A percentile compares a stretch with the other conserved stretches of the same genome.
Evolutionary conservation across 2,329 filamentous ascomycete genomes (phyloP).

Genomic region (Fusarium longipes): DNA sequence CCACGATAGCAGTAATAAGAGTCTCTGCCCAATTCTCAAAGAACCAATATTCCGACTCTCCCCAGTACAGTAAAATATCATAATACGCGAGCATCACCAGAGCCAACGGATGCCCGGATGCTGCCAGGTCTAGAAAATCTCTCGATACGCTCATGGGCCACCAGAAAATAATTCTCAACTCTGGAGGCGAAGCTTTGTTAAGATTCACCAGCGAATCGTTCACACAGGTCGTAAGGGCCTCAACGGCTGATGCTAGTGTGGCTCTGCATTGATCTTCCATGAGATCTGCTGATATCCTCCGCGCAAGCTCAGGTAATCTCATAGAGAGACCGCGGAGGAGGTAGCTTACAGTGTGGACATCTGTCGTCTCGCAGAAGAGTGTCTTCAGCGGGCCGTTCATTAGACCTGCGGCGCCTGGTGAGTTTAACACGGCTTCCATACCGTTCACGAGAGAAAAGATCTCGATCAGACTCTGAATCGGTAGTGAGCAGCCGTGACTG

Average conservation of each 20-base stretch:
- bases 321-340: not conserved
- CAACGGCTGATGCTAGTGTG: not conserved
- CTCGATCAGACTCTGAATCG: conserved; percentile 22
- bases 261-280: conserved; percentile 1
- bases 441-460: conserved; percentile 33
- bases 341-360: not conserved
- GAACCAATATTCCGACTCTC: conserved; percentile 30
- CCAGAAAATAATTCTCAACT: conserved; percentile 21
- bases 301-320: conserved; percentile 13
- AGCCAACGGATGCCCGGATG: conserved; percentile 15
- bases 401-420: conserved; percentile 11
- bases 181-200: conserved; percentile 14
- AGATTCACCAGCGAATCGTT: not conserved
- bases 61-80: conserved; percentile 23
- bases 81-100: conserved; percentile 31
- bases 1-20: conserved; percentile 26
- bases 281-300: conserved; percentile 3
- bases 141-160: conserved; percentile 28
- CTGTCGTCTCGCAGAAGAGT: not conserved
- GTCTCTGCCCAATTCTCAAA: conserved; percentile 29
- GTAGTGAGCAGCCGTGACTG: not conserved
- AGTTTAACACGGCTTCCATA: conserved; percentile 18
- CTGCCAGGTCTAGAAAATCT: conserved; percentile 25
- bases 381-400: conserved; percentile 4
- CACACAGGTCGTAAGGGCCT: not conserved